Evolutionary conservation across 202 grass and related monocot species (phyloP).

Genomic region (Elaeis oleifera): DNA sequence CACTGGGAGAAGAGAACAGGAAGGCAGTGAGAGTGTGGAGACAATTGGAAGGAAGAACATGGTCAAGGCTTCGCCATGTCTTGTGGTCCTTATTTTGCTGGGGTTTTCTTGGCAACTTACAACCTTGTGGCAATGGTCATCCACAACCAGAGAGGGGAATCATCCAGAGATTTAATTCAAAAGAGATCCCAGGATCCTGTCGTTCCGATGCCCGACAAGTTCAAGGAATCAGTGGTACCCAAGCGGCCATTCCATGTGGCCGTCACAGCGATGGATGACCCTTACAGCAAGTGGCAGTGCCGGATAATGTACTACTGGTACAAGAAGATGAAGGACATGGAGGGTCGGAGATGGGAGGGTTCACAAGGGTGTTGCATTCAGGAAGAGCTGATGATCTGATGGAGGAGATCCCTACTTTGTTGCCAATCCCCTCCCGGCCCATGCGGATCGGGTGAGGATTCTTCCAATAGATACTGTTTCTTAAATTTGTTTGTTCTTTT

Average conservation of each 20-base stretch:
- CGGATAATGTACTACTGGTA: constrained; percentile 98
- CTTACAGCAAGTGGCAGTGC: constrained; percentile 91
- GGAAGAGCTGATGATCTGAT: constrained; percentile 55
- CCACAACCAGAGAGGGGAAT: no score
- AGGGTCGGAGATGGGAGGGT: constrained; percentile 67
- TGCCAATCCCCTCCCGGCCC: constrained; percentile 58
- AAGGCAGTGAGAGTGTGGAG: no score
- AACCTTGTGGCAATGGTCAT: no score
- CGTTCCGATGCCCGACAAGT: background rate
- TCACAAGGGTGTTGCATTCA: constrained; percentile 91
- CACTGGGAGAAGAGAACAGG: no score
- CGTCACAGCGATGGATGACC: constrained; percentile 55
- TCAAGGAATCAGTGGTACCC: background rate
- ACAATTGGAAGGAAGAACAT: no score
- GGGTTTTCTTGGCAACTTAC: no score
- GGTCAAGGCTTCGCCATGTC: no score
- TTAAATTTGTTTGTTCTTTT: background rate
- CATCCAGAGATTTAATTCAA: no score
- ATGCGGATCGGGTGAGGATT: constrained; percentile 52
- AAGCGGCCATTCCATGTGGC: constrained; percentile 71
- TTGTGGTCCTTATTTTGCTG: no score
- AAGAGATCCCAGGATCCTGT: background rate
- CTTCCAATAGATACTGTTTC: constrained; percentile 7
- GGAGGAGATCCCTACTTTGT: constrained; percentile 87
- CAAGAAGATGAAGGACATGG: constrained; percentile 42